Evolutionary conservation across 441 rosid species (phyloP), one percentile per base, ranked within the genome.

Genomic region (Melastoma candidum): DNA sequence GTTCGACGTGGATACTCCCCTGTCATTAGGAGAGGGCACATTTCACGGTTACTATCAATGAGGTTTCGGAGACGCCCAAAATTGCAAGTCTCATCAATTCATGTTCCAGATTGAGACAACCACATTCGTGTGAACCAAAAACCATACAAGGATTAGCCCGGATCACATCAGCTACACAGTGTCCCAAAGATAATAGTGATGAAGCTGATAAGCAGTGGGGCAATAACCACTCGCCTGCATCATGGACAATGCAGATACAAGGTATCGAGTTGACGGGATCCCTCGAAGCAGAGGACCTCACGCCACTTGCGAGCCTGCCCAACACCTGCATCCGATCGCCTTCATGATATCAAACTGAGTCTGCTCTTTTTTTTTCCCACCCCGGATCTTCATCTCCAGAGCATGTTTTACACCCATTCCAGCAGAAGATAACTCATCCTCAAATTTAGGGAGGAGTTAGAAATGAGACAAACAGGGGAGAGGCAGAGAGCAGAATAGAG

Each of bases 241-340:
- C 92, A 68, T 78, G 81, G 67, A 84, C 87, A 46, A 77, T 84
- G 68, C 83, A 77, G 56, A 85, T 71, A 50, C 85, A 85, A 69
- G 87, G 85, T 65, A 81, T 70, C 47, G 78, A 47, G 67, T 72
- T 79, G 56, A 78, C 72, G 65, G 87, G 66, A 61, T 77, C 75
- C 62, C 68, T 65, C 49, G 87, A 68, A 59, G 79, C 71, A 69
- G 87, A 71, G 58, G 90, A 61, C 7, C 36, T 3, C 36, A 29
- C 36, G 47, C 83, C 69, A 36, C 82, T 76, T 67, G 53, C 78
- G 3, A 84, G 57, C 65, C 71, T 49, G 79, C 67, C 92, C 87
- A 84, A 69, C 92, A 81, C 3, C 87, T 81, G 45, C 83, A 75
- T 61, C 75, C 68, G 58, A 55, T 63, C 58, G 63, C 79, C 83